A percentile compares a stretch with the other conserved stretches of the same genome.
These are phyloP conservation scores for Crithidia brevicula DNA, from an alignment of 208 protist species.

Conservation along the genomic window DNA sequence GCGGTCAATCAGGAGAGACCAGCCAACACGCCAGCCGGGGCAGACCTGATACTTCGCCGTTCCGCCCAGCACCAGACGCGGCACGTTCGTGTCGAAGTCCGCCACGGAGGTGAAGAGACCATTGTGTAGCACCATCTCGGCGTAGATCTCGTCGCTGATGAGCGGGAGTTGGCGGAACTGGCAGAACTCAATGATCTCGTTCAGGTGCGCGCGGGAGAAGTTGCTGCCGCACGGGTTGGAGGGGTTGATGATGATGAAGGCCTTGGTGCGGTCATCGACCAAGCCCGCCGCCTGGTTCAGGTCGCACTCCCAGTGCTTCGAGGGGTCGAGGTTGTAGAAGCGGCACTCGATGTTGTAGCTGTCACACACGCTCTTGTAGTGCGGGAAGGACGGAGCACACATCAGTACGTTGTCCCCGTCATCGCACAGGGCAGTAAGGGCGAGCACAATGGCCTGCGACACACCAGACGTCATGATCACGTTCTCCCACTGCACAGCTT, in stretches of 20 bases:
- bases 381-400: slow-evolving; percentile 91
- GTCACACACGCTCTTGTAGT: slow-evolving; percentile 92
- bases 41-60: slow-evolving; percentile 93
- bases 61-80: slow-evolving; percentile 86
- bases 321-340: slow-evolving; percentile 82
- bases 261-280: slow-evolving; percentile 83
- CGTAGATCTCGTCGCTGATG: slow-evolving; percentile 96
- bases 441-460: slow-evolving; percentile 91
- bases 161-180: slow-evolving; percentile 88
- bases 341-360: slow-evolving; percentile 76
- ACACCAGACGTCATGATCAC: slow-evolving; percentile 84
- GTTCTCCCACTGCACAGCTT: slow-evolving; percentile 55
- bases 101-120: slow-evolving; percentile 82
- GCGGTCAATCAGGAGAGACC: slow-evolving; percentile 83
- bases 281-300: slow-evolving; percentile 72
- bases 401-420: slow-evolving; percentile 93
- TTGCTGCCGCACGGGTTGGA: slow-evolving; percentile 96
- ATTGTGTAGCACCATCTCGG: slow-evolving; percentile 89
- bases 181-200: slow-evolving; percentile 82
- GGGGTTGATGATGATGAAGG: slow-evolving; percentile 95
- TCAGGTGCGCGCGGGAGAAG: slow-evolving; percentile 84
- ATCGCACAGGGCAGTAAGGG: slow-evolving; percentile 78
- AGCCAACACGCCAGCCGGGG: slow-evolving; percentile 94
- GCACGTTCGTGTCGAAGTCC: slow-evolving; percentile 81
- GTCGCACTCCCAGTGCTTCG: slow-evolving; percentile 92